Base-by-base conservation (phyloP, 2,329 filamentous ascomycete species). In the Fusarium tuaranense region DNA sequence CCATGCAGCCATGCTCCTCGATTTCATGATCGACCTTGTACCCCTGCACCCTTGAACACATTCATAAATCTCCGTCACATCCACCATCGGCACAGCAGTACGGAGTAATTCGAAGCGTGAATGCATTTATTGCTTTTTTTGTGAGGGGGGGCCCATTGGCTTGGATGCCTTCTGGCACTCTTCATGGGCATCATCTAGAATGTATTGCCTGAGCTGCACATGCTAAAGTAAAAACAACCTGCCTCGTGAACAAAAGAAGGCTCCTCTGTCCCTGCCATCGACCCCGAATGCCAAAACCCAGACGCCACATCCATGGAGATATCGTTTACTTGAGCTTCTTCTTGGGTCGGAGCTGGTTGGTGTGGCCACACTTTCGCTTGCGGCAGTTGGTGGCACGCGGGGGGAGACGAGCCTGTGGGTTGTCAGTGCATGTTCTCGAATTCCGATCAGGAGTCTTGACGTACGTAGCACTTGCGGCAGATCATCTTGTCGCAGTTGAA, bases 401-500 rank as follows among this genome's bases (percentile, higher is more conserved):
- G 80, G 96, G 96, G 78, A 98, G 95, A 87, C 96, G 95, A 76
- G 91, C 90, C 89, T 91, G 69, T 57, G 12, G n/a, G 13, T 27
- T 20, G 70, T 57, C 39, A 58, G 55, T 18, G 32, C 20, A 36
- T 58, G 57, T 41, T 27, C 20, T 9, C 10, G 5, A 3, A n/a
- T 10, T 5, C 9, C n/a, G 36, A 9, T 27, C 16, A 12, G 9
- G 36, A 41, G 22, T 34, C 12, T 64, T 13, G 48, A 92, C 93
- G 82, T 92, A 97, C 95, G 89, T 98, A 98, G 94, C 97, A 99
- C 94, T 99, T 98, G 91, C 97, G 96, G 95, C 97, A 98, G 89
- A 98, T 98, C 93, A 96, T 96, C 93, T 98, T 98, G 81, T 98
- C 97, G 94, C 96, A 98, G 93, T 99, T 98, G 92, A 97, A 98